phyloP scores from a whole-genome alignment of 139 green algal genomes.

The Zygnema circumcarinatum region DNA sequence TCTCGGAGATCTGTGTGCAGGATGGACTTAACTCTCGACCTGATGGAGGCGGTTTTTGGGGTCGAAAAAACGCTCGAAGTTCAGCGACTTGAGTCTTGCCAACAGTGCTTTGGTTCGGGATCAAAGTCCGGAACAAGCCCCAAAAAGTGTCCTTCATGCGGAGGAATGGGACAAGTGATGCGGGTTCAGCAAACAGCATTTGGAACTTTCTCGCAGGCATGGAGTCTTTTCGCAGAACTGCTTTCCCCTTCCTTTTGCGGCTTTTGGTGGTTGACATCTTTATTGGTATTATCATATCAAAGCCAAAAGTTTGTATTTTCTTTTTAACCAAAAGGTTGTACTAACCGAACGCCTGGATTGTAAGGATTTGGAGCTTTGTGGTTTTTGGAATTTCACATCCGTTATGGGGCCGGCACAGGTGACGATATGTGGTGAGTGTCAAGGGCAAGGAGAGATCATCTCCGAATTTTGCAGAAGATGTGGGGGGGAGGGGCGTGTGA shows the following conservation, averaged over 20 bases:
- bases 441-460: slow-evolving; percentile 63
- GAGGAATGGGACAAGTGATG: slow-evolving; percentile 86
- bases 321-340: no score
- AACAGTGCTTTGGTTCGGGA: slow-evolving; percentile 68
- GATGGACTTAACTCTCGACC: slow-evolving; percentile 51
- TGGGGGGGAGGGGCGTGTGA: slow-evolving; percentile 88
- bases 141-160: slow-evolving; percentile 82
- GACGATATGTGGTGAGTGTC: slow-evolving; percentile 60
- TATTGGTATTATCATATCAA: no score
- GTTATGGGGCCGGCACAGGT: no score
- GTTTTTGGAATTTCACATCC: no score
- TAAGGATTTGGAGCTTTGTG: no score
- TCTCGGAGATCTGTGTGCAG: no score
- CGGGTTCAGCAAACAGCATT: slow-evolving; percentile 88
- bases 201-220: slow-evolving; percentile 86
- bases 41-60: slow-evolving; percentile 58
- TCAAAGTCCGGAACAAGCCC: slow-evolving; percentile 85
- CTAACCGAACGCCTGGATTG: no score
- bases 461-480: slow-evolving; percentile 84
- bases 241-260: neutral
- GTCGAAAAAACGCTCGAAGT: slow-evolving; percentile 87
- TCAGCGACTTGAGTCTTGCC: slow-evolving; percentile 78
- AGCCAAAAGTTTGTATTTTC: no score
- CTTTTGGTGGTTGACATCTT: neutral
- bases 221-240: no score